Base-by-base conservation (phyloP, 768 basidiomycete species). In the Lepiota venenata region DNA sequence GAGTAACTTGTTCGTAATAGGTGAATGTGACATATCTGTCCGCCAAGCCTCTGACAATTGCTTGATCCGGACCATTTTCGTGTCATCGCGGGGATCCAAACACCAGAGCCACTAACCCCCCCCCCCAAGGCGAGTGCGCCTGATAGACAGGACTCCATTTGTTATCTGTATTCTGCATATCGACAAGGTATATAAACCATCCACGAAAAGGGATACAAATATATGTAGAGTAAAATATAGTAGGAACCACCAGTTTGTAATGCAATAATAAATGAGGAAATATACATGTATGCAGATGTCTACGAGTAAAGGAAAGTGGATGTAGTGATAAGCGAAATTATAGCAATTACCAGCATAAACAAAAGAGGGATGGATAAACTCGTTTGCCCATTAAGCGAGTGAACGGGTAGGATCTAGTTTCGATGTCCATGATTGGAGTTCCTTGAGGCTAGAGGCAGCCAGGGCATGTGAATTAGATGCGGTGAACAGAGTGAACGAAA, bases 401-500 rank as follows among this genome's bases (percentile, higher is more conserved):
- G 82, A 71, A 63, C 88, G 81, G 63, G 88, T 91, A 48, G 91
- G 91, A 69, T 93, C 91, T 61, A 94, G 73, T 68, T 90, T 92
- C 56, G 78, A 74, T 62, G 82, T 86, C 94, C 94, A 97, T 64
- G 85, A 81, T 56, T 84, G 84, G 55, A 93, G 76, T 63, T 97
- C 94, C 73, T 91, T 95, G 55, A 76, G 70, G 63, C 77, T 91
- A 2, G 87, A 82, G 32, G 93, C 92, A 8, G 90, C 87, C 9
- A 97, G 78, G 36, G 91, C 91, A 71, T 94, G 88, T 21, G 93
- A 94, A 68, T 97, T 96, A 7, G 91, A 90, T 11, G 91, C 78
- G 1, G 94, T 94, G 70, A 95, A 96, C 29, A 97, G 79, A 11
- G 91, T 93, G 70, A 97, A 95, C 12, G 87, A 88, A 68, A 85